Base-by-base conservation (phyloP, 2,329 filamentous ascomycete genomes). In the Colletotrichum viniferum region DNA sequence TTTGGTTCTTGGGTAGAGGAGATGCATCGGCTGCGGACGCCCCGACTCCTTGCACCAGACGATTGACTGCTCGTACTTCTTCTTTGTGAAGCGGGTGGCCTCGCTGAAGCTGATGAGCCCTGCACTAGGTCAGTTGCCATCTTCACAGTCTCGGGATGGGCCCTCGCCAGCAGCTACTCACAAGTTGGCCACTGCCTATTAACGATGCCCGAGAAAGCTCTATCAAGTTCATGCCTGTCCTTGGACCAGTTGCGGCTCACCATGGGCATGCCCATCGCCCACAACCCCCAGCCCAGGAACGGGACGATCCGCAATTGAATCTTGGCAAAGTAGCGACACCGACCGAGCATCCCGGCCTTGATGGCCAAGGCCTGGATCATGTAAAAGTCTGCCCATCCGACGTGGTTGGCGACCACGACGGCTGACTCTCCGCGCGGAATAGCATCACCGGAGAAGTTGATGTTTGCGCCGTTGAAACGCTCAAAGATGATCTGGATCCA, bases 21-120 rank as follows among this genome's bases (percentile, higher is more conserved):
- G 85, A 81, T 93, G 89, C 81, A 86, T 85, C 8, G 90, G 90
- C 76, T 91, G 85, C 3, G 87, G 86, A 62, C 86, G 87, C 76
- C 84, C 80, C 77, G 88, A 87, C 75, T 84, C 83, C 70, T 85
- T 84, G 82, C 90, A 92, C 88, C 89, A 92, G 8, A 81, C 79
- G 73, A 85, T 85, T 2, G 90, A 88, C 77, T 88, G 85, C 60
- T 84, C 82, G 77, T 89, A 88, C 81, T 92, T 92, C 71, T 83
- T 79, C 1, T 84, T 83, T 4, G 89, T 92, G 80, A 87, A 92
- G 76, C 91, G 87, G 10, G 90, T 92, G n/a, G 88, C 89, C 84
- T 93, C 91, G 79, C 89, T 91, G 85, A 91, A 93, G 79, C 90
- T 90, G 78, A 93, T 88, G 78, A 93, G 88, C 92, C 90, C 90